Evolutionary conservation across 164 flowering plant genomes (phyloP), one percentile per base, ranked within the genome.

Genomic region (Euptelea pleiosperma): DNA sequence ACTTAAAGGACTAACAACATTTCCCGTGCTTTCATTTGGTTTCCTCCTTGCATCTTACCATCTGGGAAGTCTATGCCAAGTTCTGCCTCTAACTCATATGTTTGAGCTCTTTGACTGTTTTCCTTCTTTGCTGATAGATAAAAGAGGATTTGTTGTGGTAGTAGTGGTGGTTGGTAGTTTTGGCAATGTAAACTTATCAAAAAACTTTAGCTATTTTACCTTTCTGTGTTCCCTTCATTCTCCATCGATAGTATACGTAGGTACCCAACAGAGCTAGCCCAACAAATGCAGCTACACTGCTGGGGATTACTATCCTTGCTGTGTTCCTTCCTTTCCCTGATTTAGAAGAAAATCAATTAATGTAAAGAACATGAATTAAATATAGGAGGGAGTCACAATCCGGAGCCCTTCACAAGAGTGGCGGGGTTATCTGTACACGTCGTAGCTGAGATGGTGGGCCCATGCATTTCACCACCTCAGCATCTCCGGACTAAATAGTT

Each of bases 1-100:
- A 3, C 15, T 37, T 18, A 75, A 54, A 29, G n/a, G n/a, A 51
- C 48, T 4, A 75, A 33, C 56, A 69, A 62, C 30, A 69, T 16
- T 3, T 65, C 68, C 40, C 47, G 37, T 15, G 58, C 15, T 40
- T 29, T 36, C 15, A 52, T 33, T 5, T 40, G 21, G 16, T 41
- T 31, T 41, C 14, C 15, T 12, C 12, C 60, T 26, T 29, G 26
- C 1, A 2, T 33, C 22, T 19, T 21, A 6, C 41, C 45, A 1
- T 29, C n/a, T 26, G 18, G 11, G 31, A 33, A 14, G 14, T 46
- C 31, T 7, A 0, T 5, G 6, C 12, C 5, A 22, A 3, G 22
- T n/a, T 30, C 53, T 15, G 41, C 4, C 18, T 31, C 53, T 0
- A 42, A 21, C 14, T 31, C 31, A 10, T 52, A 22, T 15, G 35